Conservation (phyloP, 148 eudicot species). For the Pharnaceum exiguum region DNA sequence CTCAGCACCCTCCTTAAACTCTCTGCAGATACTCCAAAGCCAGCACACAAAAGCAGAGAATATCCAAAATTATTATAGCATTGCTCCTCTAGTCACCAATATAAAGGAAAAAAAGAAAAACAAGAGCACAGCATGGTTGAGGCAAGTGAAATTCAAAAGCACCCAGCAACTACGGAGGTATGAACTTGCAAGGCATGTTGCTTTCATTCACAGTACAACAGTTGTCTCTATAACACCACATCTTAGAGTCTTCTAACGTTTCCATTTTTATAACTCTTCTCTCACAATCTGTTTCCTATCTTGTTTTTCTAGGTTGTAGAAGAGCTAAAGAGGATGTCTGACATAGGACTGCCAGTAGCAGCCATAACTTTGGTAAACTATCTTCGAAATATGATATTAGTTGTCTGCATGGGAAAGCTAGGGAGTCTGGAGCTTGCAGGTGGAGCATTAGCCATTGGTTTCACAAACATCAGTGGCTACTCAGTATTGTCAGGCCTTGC, state of each 20-base stretch:
- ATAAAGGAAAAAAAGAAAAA: slow-evolving; percentile 10
- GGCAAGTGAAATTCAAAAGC: slow-evolving; percentile 32
- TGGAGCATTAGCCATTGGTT: slow-evolving; percentile 84
- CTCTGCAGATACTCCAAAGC: slow-evolving; percentile 16
- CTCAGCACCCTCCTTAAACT: slow-evolving; percentile 14
- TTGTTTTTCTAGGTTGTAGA: slow-evolving; percentile 45
- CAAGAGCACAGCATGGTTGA: slow-evolving; percentile 35
- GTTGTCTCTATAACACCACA: background rate
- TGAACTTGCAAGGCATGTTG: background rate
- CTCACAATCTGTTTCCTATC: background rate
- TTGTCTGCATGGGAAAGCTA: slow-evolving; percentile 72
- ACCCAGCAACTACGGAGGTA: slow-evolving; percentile 55
- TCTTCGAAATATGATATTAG: slow-evolving; percentile 67
- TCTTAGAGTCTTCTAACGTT: background rate
- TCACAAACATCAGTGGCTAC: slow-evolving; percentile 84
- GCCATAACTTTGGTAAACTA: slow-evolving; percentile 64
- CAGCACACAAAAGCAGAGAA: background rate
- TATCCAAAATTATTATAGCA: background rate
- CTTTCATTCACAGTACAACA: background rate
- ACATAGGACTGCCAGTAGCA: slow-evolving; percentile 60
- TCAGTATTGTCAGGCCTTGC: slow-evolving; percentile 80
- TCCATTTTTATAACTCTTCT: background rate
- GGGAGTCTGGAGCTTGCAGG: slow-evolving; percentile 86
- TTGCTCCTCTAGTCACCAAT: slow-evolving; percentile 10
- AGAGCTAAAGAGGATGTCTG: slow-evolving; percentile 60